phyloP scores from a whole-genome alignment of 176 grass and related monocot species.

The Themeda triandra region DNA sequence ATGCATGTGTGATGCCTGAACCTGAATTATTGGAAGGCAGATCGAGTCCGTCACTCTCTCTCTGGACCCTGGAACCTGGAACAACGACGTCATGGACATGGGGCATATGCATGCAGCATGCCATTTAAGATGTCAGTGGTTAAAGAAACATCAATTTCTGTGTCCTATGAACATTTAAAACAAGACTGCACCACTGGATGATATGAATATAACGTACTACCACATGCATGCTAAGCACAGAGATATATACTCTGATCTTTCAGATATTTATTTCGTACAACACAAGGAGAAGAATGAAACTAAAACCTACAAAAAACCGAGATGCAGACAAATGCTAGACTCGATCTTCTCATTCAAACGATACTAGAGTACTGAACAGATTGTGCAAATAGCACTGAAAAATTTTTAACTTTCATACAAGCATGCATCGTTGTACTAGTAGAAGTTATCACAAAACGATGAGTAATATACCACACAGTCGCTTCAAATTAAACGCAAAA shows the following conservation, averaged over 20 bases:
- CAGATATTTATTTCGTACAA: background rate
- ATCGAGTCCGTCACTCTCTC: background rate
- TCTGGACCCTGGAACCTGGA: background rate
- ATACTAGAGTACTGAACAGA: background rate
- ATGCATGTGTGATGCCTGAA: background rate
- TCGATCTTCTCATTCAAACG: background rate
- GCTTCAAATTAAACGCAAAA: background rate
- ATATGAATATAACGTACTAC: background rate
- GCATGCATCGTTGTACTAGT: background rate
- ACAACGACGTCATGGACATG: conserved; percentile 11
- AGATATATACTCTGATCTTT: background rate
- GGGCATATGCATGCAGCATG: conserved; percentile 31
- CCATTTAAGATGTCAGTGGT: conserved; percentile 43
- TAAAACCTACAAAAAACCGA: background rate
- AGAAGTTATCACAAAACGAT: background rate
- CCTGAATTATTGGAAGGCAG: conserved; percentile 41
- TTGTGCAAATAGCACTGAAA: background rate
- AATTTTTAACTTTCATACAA: background rate
- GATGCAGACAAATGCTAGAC: background rate
- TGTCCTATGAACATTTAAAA: conserved; percentile 38
- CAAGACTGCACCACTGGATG: background rate
- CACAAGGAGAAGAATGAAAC: background rate
- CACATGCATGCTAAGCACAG: background rate
- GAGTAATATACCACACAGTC: background rate
- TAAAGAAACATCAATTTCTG: conserved; percentile 42